Percentiles rank a stretch among this genome's conserved stretches.
These are phyloP conservation scores for Jamesozyma lodderae DNA, from an alignment of 805 yeast genomes.

Conservation along the genomic window DNA sequence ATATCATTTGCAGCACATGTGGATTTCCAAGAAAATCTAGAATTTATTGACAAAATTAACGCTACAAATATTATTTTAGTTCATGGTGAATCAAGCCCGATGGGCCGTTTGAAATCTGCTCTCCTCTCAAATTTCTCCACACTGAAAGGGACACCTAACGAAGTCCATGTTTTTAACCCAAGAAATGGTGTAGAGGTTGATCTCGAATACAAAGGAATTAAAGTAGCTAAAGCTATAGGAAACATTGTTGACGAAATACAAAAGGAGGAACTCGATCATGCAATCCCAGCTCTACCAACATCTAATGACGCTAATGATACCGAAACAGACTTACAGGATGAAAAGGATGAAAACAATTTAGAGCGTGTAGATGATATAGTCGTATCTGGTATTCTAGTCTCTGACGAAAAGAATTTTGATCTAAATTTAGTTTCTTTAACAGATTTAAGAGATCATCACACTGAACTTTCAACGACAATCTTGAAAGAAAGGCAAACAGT, in stretches of 20 bases:
- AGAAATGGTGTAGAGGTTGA: slow-evolving; percentile 75
- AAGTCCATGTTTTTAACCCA: slow-evolving; percentile 87
- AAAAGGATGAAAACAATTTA: slow-evolving; percentile 29
- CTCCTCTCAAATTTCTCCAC: slow-evolving; percentile 75
- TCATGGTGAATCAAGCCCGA: slow-evolving; percentile 96
- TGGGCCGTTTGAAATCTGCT: slow-evolving; percentile 95
- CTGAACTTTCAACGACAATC: slow-evolving; percentile 77
- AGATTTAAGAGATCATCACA: slow-evolving; percentile 74
- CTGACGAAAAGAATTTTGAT: slow-evolving; percentile 71
- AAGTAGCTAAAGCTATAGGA: slow-evolving; percentile 72
- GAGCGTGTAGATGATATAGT: slow-evolving; percentile 27
- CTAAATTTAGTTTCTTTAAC: slow-evolving; percentile 72
- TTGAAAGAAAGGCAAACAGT: slow-evolving; percentile 76
- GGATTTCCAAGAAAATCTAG: slow-evolving; percentile 86
- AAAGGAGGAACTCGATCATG: slow-evolving; percentile 27
- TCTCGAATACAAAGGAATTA: slow-evolving; percentile 72
- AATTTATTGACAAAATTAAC: slow-evolving; percentile 79
- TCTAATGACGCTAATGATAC: background rate
- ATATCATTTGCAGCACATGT: slow-evolving; percentile 99
- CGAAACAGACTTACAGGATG: slow-evolving; percentile 1
- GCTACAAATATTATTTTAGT: slow-evolving; percentile 84
- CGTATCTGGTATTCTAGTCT: slow-evolving; percentile 79
- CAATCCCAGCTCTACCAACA: slow-evolving; percentile 1
- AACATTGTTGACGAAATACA: slow-evolving; percentile 40
- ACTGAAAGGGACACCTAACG: slow-evolving; percentile 76